phyloP scores from a whole-genome alignment of 2,329 filamentous ascomycete genomes.

The Chrysoporthe deuterocubensis region DNA sequence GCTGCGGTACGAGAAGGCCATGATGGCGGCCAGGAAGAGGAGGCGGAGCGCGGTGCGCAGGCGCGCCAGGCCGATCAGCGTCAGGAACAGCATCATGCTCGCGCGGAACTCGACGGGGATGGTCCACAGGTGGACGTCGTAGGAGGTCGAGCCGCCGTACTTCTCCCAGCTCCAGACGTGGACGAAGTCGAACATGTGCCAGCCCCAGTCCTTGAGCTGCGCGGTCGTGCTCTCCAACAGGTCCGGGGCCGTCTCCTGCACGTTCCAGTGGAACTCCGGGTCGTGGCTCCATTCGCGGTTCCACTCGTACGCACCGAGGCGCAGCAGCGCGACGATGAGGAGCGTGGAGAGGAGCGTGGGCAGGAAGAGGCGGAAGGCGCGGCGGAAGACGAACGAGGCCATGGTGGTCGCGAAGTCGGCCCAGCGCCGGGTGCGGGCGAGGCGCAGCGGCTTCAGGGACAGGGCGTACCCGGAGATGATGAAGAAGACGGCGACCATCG shows the following conservation, averaged over 20 bases:
- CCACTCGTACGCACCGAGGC: constrained; percentile 52
- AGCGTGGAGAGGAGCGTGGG: constrained; percentile 56
- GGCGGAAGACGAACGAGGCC: constrained; percentile 56
- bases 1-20: constrained; percentile 50
- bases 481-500: constrained; percentile 65
- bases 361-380: constrained; percentile 55
- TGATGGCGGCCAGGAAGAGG: constrained; percentile 45
- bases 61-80: constrained; percentile 53
- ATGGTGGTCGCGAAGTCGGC: constrained; percentile 50
- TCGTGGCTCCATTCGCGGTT: constrained; percentile 52
- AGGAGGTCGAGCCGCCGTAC: constrained; percentile 52
- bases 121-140: constrained; percentile 66
- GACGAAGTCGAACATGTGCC: constrained; percentile 54
- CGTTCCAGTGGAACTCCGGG: constrained; percentile 49
- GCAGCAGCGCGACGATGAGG: constrained; percentile 49
- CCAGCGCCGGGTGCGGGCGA: constrained; percentile 36
- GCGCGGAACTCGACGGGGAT: constrained; percentile 65
- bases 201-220: constrained; percentile 52
- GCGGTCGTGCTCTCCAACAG: constrained; percentile 42
- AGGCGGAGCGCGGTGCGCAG: constrained; percentile 49
- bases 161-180: constrained; percentile 56
- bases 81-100: constrained; percentile 61
- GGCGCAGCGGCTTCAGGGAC: constrained; percentile 55
- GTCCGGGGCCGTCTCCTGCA: constrained; percentile 52
- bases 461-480: constrained; percentile 66